phyloP scores from a whole-genome alignment of 2,329 filamentous ascomycete genomes.

The Colletotrichum neosansevieriae region DNA sequence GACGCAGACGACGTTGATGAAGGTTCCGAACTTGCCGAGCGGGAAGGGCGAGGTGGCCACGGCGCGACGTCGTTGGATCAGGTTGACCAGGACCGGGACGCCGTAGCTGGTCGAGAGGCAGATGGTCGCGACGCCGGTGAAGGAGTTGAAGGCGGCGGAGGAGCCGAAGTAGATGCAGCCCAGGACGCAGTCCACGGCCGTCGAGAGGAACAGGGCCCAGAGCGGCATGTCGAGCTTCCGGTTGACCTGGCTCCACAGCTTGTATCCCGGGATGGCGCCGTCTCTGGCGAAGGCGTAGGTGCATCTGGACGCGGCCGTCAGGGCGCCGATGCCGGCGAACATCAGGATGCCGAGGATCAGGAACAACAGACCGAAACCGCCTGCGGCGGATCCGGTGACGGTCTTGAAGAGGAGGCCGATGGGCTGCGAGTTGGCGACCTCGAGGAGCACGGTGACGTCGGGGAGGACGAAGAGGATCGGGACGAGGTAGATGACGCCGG shows the following conservation, averaged over 20 bases:
- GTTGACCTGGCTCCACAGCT: conserved; percentile 75
- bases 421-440: conserved; percentile 78
- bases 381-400: conserved; percentile 77
- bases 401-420: conserved; percentile 82
- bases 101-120: conserved; percentile 82
- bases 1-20: conserved; percentile 77
- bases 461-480: conserved; percentile 83
- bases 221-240: conserved; percentile 76
- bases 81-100: conserved; percentile 78
- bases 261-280: conserved; percentile 78
- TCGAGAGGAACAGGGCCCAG: conserved; percentile 76
- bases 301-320: conserved; percentile 80
- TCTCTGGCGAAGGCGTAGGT: conserved; percentile 83
- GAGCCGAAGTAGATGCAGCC: conserved; percentile 86
- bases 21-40: conserved; percentile 75
- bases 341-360: conserved; percentile 81
- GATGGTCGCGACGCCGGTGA: conserved; percentile 84
- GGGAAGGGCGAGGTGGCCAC: conserved; percentile 76
- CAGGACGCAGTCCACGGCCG: conserved; percentile 75
- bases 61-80: conserved; percentile 74
- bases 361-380: conserved; percentile 81
- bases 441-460: conserved; percentile 71
- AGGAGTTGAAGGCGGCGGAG: conserved; percentile 81
- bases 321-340: conserved; percentile 80
- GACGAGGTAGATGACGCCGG: conserved; percentile 76